Evolutionary conservation across 2,329 filamentous ascomycete species (phyloP).

Genomic region (Magnaporthiopsis poae): DNA sequence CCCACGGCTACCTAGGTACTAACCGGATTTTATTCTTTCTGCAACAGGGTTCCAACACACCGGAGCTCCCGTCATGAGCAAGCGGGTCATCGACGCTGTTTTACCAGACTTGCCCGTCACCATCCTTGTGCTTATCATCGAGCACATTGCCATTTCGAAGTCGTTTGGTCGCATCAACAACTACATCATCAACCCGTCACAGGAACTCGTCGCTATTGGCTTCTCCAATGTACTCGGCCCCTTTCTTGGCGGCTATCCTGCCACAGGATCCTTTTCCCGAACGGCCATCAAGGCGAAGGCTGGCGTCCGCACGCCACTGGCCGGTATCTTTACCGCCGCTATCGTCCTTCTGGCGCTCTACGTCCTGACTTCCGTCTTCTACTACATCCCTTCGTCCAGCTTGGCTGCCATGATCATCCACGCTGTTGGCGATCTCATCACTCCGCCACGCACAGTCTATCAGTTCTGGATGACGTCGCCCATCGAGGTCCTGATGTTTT

Average conservation of each 20-base stretch:
- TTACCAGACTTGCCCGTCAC: constrained; percentile 66
- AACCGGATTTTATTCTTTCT: neutral
- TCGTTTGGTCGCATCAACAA: constrained; percentile 94
- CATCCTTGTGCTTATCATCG: constrained; percentile 89
- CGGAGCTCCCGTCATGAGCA: constrained; percentile 59
- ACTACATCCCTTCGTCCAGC: constrained; percentile 75
- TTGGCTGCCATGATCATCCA: constrained; percentile 89
- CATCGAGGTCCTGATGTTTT: constrained; percentile 14
- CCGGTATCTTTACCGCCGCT: constrained; percentile 75
- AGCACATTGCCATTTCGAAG: constrained; percentile 95
- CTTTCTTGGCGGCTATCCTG: constrained; percentile 83
- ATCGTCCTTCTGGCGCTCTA: constrained; percentile 87
- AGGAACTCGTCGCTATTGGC: constrained; percentile 91
- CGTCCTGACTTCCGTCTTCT: constrained; percentile 78
- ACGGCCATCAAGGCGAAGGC: constrained; percentile 97
- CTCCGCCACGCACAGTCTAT: constrained; percentile 8
- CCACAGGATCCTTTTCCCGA: constrained; percentile 89
- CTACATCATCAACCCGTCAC: constrained; percentile 88
- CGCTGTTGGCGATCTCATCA: constrained; percentile 63
- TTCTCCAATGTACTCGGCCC: constrained; percentile 82
- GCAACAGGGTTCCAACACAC: constrained; percentile 66
- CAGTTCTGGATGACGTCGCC: constrained; percentile 40
- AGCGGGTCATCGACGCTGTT: constrained; percentile 57
- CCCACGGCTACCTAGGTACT: neutral
- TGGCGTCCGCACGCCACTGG: constrained; percentile 82